Evolutionary conservation across 768 basidiomycete genomes (phyloP).

Genomic region (Pisolithus orientalis): DNA sequence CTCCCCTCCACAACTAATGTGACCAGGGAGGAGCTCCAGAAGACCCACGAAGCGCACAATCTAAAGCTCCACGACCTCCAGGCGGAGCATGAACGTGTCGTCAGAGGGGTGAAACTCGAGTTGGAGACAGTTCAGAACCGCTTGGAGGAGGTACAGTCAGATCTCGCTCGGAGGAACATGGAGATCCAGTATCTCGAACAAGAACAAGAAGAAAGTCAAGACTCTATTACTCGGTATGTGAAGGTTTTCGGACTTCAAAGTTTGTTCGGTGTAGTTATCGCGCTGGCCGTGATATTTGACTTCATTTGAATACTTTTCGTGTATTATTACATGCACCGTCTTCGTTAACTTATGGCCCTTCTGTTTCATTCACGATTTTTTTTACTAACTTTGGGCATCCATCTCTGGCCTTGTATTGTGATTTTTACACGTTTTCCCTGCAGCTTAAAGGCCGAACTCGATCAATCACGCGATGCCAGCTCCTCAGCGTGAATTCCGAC

Average conservation of each 20-base stretch:
- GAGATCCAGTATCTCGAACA: slow-evolving; percentile 76
- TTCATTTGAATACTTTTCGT: slow-evolving; percentile 35
- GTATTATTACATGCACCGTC: not conserved
- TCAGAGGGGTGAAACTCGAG: slow-evolving; percentile 49
- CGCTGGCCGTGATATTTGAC: slow-evolving; percentile 51
- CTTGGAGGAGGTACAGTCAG: slow-evolving; percentile 50
- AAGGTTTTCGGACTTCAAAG: slow-evolving; percentile 53
- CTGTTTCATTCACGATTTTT: slow-evolving; percentile 2
- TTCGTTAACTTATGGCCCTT: not conserved
- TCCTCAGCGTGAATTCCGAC: slow-evolving; percentile 16
- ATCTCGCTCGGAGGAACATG: slow-evolving; percentile 66
- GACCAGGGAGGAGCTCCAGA: slow-evolving; percentile 71
- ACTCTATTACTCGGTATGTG: slow-evolving; percentile 75
- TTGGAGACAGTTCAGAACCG: slow-evolving; percentile 46
- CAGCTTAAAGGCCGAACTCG: slow-evolving; percentile 68
- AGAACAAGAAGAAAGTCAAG: slow-evolving; percentile 71
- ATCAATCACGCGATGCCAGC: slow-evolving; percentile 34
- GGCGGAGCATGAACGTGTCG: slow-evolving; percentile 55
- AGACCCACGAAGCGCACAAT: slow-evolving; percentile 80
- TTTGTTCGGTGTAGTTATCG: slow-evolving; percentile 44
- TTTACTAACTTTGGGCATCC: slow-evolving; percentile 15
- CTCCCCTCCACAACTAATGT: slow-evolving; percentile 37
- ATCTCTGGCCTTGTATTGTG: slow-evolving; percentile 33
- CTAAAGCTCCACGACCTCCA: slow-evolving; percentile 71
- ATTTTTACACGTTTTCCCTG: slow-evolving; percentile 18